A percentile compares a stretch with the other conserved stretches of the same genome.
Conservation (phyloP, 129 eudicot genomes). For the Arctium lappa region DNA sequence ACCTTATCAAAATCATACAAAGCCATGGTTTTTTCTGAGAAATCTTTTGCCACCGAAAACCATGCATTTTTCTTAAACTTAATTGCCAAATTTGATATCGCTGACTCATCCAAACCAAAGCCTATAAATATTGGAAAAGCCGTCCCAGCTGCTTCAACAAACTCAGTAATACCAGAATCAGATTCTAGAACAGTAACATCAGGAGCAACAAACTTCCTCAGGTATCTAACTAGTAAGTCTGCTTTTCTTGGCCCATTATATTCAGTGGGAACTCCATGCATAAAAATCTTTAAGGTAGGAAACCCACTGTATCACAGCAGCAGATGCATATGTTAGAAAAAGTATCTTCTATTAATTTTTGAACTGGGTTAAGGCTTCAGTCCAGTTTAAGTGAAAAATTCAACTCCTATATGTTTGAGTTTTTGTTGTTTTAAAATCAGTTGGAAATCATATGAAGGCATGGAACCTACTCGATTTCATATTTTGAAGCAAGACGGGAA, state of each 20-base stretch:
- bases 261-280: slow-evolving; percentile 91
- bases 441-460: slow-evolving; percentile 11
- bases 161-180: slow-evolving; percentile 67
- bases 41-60: slow-evolving; percentile 92
- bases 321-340: slow-evolving; percentile 9
- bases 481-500: slow-evolving; percentile 62
- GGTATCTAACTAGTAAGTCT: slow-evolving; percentile 62
- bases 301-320: slow-evolving; percentile 66
- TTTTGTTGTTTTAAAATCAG: slow-evolving; percentile 14
- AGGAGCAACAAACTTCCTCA: slow-evolving; percentile 90
- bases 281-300: slow-evolving; percentile 89
- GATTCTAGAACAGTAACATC: slow-evolving; percentile 77
- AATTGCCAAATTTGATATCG: slow-evolving; percentile 53
- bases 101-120: slow-evolving; percentile 77
- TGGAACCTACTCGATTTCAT: slow-evolving; percentile 77
- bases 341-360: not conserved
- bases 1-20: slow-evolving; percentile 80
- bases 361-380: too few relatives aligned
- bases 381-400: too few relatives aligned
- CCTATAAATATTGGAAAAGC: slow-evolving; percentile 81
- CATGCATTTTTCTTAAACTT: slow-evolving; percentile 93
- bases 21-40: slow-evolving; percentile 69
- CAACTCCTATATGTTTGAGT: not conserved
- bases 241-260: slow-evolving; percentile 88
- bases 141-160: slow-evolving; percentile 70